phyloP scores from a whole-genome alignment of 495 filamentous ascomycete genomes.

The Cercophora scortea region DNA sequence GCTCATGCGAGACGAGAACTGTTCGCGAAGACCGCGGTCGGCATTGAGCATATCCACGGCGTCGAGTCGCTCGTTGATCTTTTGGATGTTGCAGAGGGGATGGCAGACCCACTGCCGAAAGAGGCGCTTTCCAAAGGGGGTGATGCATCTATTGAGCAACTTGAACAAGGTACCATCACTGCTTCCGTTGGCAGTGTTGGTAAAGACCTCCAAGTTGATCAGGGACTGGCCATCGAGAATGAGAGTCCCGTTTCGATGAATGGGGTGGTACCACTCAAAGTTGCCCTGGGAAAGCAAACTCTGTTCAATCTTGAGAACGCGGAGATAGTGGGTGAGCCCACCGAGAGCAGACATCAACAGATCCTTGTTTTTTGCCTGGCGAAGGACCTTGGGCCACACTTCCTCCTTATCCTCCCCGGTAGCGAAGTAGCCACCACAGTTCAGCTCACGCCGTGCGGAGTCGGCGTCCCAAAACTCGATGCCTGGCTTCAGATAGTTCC shows the following conservation, averaged over 20 bases:
- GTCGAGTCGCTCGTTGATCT: slow-evolving; percentile 92
- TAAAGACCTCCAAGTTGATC: slow-evolving; percentile 94
- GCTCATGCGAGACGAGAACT: slow-evolving; percentile 74
- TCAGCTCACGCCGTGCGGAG: slow-evolving; percentile 71
- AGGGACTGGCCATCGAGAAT: slow-evolving; percentile 94
- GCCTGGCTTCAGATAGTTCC: slow-evolving; percentile 83
- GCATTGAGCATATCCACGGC: slow-evolving; percentile 90
- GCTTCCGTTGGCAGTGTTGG: slow-evolving; percentile 86
- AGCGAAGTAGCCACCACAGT: slow-evolving; percentile 73
- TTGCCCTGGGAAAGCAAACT: slow-evolving; percentile 85
- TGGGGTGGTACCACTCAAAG: slow-evolving; percentile 88
- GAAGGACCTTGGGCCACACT: slow-evolving; percentile 73
- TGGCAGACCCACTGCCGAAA: slow-evolving; percentile 98
- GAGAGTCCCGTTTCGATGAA: slow-evolving; percentile 84
- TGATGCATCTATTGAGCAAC: slow-evolving; percentile 88
- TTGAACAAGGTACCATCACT: slow-evolving; percentile 79
- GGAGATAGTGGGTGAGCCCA: slow-evolving; percentile 79
- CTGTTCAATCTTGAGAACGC: slow-evolving; percentile 80
- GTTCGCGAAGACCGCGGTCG: slow-evolving; percentile 66
- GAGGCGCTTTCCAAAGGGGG: slow-evolving; percentile 93
- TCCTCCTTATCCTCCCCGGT: slow-evolving; percentile 51
- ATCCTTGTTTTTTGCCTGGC: slow-evolving; percentile 68
- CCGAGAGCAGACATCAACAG: slow-evolving; percentile 89
- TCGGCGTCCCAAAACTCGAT: slow-evolving; percentile 93
- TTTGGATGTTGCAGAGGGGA: slow-evolving; percentile 73